Percentiles rank a stretch among this genome's conserved stretches.
phyloP scores from a whole-genome alignment of 2,329 filamentous ascomycete genomes.

The Penicillium janthinellum region DNA sequence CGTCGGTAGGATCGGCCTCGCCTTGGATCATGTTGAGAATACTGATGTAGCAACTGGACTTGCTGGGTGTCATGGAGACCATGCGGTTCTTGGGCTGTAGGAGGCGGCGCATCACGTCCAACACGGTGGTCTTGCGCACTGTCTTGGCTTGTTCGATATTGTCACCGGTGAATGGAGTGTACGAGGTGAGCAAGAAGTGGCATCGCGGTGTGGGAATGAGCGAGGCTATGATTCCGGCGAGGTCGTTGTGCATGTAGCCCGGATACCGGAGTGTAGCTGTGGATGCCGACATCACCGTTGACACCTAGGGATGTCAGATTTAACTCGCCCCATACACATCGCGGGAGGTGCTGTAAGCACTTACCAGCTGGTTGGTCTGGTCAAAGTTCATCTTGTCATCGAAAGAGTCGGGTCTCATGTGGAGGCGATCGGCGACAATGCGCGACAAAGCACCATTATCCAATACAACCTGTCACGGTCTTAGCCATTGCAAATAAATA shows the following conservation, averaged over 20 bases:
- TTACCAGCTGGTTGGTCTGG: slow-evolving; percentile 91
- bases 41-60: slow-evolving; percentile 98
- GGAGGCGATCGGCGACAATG: slow-evolving; percentile 90
- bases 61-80: slow-evolving; percentile 93
- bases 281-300: slow-evolving; percentile 97
- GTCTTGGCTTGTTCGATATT: slow-evolving; percentile 97
- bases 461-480: slow-evolving; percentile 66
- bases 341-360: slow-evolving; percentile 16
- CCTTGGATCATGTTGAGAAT: slow-evolving; percentile 99
- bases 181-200: slow-evolving; percentile 98
- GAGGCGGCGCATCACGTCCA: slow-evolving; percentile 95
- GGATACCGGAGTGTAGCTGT: slow-evolving; percentile 96
- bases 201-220: slow-evolving; percentile 94
- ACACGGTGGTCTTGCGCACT: slow-evolving; percentile 93
- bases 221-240: slow-evolving; percentile 93
- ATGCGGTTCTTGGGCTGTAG: slow-evolving; percentile 98
- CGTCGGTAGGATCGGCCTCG: slow-evolving; percentile 94
- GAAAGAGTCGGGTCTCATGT: slow-evolving; percentile 56
- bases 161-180: slow-evolving; percentile 95
- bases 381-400: slow-evolving; percentile 76
- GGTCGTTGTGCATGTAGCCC: slow-evolving; percentile 99
- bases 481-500: slow-evolving; percentile 23
- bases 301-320: slow-evolving; percentile 57
- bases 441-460: slow-evolving; percentile 93
- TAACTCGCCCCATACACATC: background rate